Base-by-base conservation (phyloP, 257 asterid genomes). In the Nicotiana otophora region DNA sequence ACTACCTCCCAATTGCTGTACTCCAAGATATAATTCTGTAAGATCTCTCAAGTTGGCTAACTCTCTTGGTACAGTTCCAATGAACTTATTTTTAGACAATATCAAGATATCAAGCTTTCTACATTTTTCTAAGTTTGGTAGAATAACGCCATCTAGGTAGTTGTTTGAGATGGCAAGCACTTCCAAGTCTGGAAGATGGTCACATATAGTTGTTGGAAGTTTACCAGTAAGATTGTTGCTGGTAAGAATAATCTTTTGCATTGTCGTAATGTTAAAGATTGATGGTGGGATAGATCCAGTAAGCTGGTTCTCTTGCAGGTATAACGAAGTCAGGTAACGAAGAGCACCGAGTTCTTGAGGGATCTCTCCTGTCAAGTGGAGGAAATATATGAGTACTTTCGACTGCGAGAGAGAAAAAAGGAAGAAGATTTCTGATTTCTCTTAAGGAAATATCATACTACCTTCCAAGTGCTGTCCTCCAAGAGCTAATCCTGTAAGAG, bases 101-200 rank as follows among this genome's bases (percentile, higher is more conserved):
- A 53, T 34, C 31, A 68, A 4, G 17, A 15, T 0, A 4, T 68
- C 0, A 0, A 36, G 77, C 55, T 68, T 19, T n/a, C 0, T 68
- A 55, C 82, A 77, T 33, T 83, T 87, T 70, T 72, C 86, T 54
- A 83, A 77, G 63, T 48, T 80, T n/a, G 68, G 60, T 10, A 88
- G 88, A 61, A 87, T 81, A 3, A 58, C 10, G 5, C 88, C 90
- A 6, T 20, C 72, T 14, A 87, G 74, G 46, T 33, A 0, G 6
- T 31, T 77, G 1, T 2, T 0, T 6, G 76, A 1, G 17, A 85
- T 57, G 51, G 1, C 15, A 4, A 87, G 78, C 0, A 33, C n/a
- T 83, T 77, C 16, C 39, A 42, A 83, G 55, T 61, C 26, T 77
- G 64, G 84, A 86, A 7, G 82, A 46, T 17, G 17, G 0, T 76